phyloP scores from a whole-genome alignment of 2,329 filamentous ascomycete species.

The Leptosphaerulina australis region DNA sequence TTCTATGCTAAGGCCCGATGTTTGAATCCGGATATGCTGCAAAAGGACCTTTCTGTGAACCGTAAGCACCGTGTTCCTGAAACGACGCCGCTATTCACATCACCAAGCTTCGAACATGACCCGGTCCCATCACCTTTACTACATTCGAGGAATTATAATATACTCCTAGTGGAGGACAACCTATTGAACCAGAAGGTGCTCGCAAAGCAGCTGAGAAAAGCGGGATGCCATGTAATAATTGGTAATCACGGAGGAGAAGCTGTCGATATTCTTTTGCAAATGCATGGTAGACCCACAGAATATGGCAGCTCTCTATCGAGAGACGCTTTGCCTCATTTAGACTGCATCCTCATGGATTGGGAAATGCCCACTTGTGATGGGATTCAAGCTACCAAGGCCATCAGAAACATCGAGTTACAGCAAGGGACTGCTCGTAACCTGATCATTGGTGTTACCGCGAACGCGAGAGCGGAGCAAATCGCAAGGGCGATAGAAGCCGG shows the following conservation, averaged over 20 bases:
- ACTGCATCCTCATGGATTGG: constrained; percentile 31
- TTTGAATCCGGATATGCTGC: neutral
- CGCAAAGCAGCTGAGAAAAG: constrained; percentile 27
- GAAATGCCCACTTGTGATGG: constrained; percentile 37
- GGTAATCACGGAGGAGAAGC: constrained; percentile 38
- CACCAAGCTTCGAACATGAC: neutral
- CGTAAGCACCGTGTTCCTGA: neutral
- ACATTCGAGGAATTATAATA: constrained; percentile 2
- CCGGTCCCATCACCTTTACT: neutral
- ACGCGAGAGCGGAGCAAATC: constrained; percentile 37
- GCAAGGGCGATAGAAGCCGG: constrained; percentile 28
- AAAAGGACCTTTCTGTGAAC: neutral
- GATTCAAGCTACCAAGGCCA: neutral
- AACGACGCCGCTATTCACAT: too few relatives aligned
- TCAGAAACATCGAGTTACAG: constrained; percentile 17
- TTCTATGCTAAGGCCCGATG: constrained; percentile 31
- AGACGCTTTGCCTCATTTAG: neutral
- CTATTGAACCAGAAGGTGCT: constrained; percentile 40
- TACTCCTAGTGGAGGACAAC: constrained; percentile 42
- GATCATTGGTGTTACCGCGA: constrained; percentile 38
- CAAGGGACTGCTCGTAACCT: constrained; percentile 21
- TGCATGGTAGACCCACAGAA: neutral
- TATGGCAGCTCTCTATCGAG: neutral
- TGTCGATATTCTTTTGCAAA: constrained; percentile 22
- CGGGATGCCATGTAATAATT: constrained; percentile 31